Conservation (phyloP, 73 alveolate species). For the Tetrahymena borealis region DNA sequence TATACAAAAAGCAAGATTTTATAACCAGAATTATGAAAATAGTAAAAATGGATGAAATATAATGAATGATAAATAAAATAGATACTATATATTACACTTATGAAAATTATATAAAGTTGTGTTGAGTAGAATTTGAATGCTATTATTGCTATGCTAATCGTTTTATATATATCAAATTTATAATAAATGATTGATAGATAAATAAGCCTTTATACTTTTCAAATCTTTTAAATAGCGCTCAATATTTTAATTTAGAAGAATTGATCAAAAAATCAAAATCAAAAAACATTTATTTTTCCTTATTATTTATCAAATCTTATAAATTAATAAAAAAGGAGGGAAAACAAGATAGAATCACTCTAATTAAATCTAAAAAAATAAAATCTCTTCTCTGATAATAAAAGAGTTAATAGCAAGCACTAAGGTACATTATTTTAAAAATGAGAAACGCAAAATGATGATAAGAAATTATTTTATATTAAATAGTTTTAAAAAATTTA, state of each 20-base stretch:
- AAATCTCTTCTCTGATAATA: not conserved
- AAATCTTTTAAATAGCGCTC: conserved; percentile 1
- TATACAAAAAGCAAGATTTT: no score
- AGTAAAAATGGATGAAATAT: no score
- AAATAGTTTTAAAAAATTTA: not conserved
- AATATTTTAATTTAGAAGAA: not conserved
- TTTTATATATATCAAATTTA: no score
- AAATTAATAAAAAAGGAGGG: not conserved
- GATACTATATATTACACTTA: no score
- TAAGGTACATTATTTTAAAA: not conserved
- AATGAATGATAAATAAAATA: no score
- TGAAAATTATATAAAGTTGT: no score
- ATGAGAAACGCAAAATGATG: not conserved
- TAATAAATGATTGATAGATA: no score
- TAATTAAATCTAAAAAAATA: not conserved
- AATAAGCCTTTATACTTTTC: not conserved
- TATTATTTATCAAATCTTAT: not conserved
- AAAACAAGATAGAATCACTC: not conserved
- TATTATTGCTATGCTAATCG: no score
- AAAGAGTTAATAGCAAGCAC: not conserved
- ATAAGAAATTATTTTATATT: not conserved
- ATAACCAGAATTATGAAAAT: no score
- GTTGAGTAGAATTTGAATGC: no score
- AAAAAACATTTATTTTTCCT: not conserved
- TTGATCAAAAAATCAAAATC: not conserved